Conservation (phyloP, 768 basidiomycete genomes). For the Tulasnella sp. region DNA sequence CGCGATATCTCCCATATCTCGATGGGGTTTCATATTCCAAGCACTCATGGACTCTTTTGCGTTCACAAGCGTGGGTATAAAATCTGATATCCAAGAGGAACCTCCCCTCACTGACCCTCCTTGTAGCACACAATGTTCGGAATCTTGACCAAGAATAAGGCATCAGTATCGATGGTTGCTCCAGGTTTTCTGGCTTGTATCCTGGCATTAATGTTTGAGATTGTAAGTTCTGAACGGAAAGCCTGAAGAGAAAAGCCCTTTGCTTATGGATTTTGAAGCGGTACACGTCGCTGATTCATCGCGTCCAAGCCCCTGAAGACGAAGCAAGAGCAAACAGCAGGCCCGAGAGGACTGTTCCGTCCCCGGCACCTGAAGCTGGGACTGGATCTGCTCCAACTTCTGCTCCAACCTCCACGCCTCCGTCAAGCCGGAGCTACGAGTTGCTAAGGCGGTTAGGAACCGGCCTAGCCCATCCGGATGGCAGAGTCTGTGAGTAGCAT, state of each 20-base stretch:
- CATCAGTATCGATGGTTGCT: conserved; percentile 74
- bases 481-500: conserved; percentile 27
- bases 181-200: conserved; percentile 81
- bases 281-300: conserved; percentile 74
- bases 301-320: conserved; percentile 78
- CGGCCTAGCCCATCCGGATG: conserved; percentile 21
- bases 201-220: conserved; percentile 69
- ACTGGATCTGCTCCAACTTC: conserved; percentile 3
- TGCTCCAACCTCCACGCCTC: neutral
- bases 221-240: conserved; percentile 49
- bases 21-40: conserved; percentile 79
- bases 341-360: conserved; percentile 36
- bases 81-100: neutral
- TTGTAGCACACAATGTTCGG: conserved; percentile 75
- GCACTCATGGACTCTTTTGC: conserved; percentile 75
- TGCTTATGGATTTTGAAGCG: conserved; percentile 50
- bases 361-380: conserved; percentile 28
- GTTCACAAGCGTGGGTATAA: conserved; percentile 59
- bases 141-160: conserved; percentile 74
- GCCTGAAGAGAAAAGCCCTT: neutral
- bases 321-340: conserved; percentile 32
- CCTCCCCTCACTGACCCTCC: neutral
- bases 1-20: conserved; percentile 69
- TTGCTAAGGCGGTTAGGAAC: conserved; percentile 1
- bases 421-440: conserved; percentile 7